Conservation (phyloP, 23 red algal genomes). For the Gracilaria domingensis region DNA sequence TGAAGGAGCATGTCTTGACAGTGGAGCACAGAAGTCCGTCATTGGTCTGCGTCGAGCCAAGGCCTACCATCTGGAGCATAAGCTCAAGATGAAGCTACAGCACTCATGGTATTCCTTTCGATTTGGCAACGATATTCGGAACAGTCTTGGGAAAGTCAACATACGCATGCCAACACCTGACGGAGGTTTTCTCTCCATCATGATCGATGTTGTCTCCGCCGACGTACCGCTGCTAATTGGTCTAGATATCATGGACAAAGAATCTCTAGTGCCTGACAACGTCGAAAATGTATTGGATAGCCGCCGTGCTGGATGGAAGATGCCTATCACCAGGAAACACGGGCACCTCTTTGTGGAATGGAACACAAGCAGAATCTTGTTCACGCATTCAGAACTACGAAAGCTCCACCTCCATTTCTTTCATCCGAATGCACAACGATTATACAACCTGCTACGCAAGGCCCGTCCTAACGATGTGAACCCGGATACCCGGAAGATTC, state of each 20-base stretch:
- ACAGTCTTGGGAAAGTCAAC: slow-evolving; percentile 5
- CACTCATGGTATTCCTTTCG: not conserved
- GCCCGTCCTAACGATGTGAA: not conserved
- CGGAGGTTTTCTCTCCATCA: not conserved
- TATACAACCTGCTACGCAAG: slow-evolving; percentile 21
- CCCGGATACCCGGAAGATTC: slow-evolving; percentile 10
- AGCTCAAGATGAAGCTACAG: not conserved
- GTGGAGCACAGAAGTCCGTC: too few species aligned
- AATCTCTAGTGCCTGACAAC: slow-evolving; percentile 8
- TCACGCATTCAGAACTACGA: not conserved
- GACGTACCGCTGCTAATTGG: slow-evolving; percentile 1
- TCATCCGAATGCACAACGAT: not conserved
- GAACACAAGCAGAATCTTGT: too few species aligned
- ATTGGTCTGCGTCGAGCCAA: not conserved
- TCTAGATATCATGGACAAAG: not conserved
- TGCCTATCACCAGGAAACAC: not conserved
- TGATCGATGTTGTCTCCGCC: not conserved
- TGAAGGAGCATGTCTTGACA: slow-evolving; percentile 27
- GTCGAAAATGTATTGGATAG: slow-evolving; percentile 11
- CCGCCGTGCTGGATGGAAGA: not conserved
- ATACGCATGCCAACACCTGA: slow-evolving; percentile 12
- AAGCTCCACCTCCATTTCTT: slow-evolving; percentile 23
- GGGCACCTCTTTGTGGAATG: slow-evolving; percentile 2
- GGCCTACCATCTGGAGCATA: not conserved
- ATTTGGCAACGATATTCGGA: slow-evolving; percentile 21